Conservation (phyloP, 768 basidiomycete genomes). For the Inosperma sp. region DNA sequence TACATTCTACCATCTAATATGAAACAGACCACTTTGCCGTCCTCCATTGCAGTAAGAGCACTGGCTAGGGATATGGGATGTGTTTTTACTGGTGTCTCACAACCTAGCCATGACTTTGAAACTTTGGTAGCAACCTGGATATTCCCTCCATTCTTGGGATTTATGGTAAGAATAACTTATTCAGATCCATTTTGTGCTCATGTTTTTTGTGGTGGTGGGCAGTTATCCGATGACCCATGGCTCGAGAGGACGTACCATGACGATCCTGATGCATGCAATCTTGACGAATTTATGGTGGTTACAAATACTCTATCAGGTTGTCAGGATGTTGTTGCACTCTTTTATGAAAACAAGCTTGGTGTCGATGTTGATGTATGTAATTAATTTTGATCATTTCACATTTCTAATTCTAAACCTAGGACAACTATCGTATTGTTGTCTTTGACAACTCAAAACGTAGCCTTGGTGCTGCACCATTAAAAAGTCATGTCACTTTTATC, state of each 20-base stretch:
- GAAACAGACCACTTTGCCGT: neutral
- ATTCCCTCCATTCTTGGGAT: slow-evolving; percentile 2
- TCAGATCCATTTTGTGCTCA: neutral
- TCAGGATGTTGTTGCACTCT: neutral
- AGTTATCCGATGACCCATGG: neutral
- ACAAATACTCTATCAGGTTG: neutral
- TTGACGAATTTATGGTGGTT: neutral
- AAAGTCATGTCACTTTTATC: neutral
- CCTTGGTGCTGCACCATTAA: neutral
- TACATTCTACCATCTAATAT: neutral
- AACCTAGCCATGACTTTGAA: neutral
- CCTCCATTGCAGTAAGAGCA: neutral
- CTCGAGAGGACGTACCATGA: neutral
- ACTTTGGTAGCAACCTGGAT: neutral
- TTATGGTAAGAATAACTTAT: neutral
- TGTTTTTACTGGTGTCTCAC: too few species aligned
- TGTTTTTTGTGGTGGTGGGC: neutral
- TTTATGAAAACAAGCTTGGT: slow-evolving; percentile 1
- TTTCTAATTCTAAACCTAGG: neutral
- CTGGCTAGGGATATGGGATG: neutral
- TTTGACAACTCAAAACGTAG: neutral
- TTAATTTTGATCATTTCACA: neutral
- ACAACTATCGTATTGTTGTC: neutral
- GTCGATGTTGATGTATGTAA: neutral
- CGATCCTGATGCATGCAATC: neutral